Evolutionary conservation across 1,284 basidiomycete genomes (phyloP).

Genomic region (Calocybe gambosa): DNA sequence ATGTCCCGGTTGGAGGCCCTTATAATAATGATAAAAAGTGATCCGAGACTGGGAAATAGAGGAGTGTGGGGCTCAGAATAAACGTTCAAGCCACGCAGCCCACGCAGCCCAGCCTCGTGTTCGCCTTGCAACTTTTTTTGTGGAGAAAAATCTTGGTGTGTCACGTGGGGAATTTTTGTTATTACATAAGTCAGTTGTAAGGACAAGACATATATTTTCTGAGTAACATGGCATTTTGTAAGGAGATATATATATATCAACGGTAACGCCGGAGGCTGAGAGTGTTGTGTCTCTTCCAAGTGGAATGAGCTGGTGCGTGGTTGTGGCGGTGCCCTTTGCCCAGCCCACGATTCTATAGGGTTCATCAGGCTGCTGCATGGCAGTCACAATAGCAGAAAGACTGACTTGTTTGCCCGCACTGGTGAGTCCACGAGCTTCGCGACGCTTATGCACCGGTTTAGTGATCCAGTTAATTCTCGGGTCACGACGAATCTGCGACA

Average conservation of each 20-base stretch:
- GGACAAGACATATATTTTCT: no score
- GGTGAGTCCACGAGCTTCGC: conserved; percentile 97
- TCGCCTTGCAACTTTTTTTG: conserved; percentile 1
- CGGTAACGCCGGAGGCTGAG: conserved; percentile 98
- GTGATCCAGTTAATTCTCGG: conserved; percentile 98
- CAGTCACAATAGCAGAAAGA: conserved; percentile 13
- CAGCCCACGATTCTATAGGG: conserved; percentile 75
- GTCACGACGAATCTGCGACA: conserved; percentile 80
- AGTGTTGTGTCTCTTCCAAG: conserved; percentile 98
- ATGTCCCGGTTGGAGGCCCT: no score
- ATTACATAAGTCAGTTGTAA: background rate
- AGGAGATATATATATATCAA: conserved; percentile 41
- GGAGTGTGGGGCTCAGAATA: background rate
- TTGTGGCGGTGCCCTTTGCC: conserved; percentile 97
- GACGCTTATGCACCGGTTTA: conserved; percentile 98
- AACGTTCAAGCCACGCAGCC: no score
- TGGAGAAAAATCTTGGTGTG: no score
- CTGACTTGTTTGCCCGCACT: conserved; percentile 88
- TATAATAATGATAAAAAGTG: no score
- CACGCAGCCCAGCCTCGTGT: conserved; percentile 15
- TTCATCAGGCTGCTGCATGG: conserved; percentile 8
- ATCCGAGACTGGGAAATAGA: no score
- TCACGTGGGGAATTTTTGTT: background rate
- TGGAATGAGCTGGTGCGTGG: conserved; percentile 85
- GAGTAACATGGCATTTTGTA: conserved; percentile 19